These are phyloP conservation scores for Aegilops umbellulata DNA, from an alignment of 176 grass and related monocot species.

Conservation along the genomic window DNA sequence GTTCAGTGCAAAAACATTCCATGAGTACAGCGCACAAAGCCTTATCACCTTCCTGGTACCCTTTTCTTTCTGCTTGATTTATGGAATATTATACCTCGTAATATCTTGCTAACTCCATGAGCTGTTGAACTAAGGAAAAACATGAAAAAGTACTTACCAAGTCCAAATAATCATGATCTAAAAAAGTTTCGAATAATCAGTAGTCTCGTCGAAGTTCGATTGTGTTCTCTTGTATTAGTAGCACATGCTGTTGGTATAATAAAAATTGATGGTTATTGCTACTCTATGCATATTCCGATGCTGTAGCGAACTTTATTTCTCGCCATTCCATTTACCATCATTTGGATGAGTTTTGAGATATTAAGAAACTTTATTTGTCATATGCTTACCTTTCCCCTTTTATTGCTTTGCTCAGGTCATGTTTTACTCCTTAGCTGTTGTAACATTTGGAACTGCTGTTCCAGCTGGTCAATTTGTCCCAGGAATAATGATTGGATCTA, in stretches of 20 bases:
- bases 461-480: slow-evolving; percentile 98
- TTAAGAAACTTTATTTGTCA: neutral
- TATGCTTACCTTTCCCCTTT: slow-evolving; percentile 9
- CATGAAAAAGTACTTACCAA: neutral
- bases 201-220: neutral
- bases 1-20: slow-evolving; percentile 99
- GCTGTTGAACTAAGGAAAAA: slow-evolving; percentile 15
- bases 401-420: slow-evolving; percentile 60
- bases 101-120: neutral
- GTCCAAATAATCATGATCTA: slow-evolving; percentile 4
- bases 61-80: slow-evolving; percentile 2
- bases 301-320: neutral
- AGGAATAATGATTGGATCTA: slow-evolving; percentile 99
- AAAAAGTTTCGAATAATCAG: neutral
- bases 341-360: slow-evolving; percentile 12
- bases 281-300: neutral
- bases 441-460: slow-evolving; percentile 98
- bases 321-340: neutral
- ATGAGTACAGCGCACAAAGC: slow-evolving; percentile 97
- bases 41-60: slow-evolving; percentile 95
- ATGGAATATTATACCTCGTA: neutral
- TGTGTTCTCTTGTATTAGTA: neutral
- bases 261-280: neutral
- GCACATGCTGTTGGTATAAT: slow-evolving; percentile 4
- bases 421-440: slow-evolving; percentile 93